Evolutionary conservation across 441 rosid genomes (phyloP).

Genomic region (Capsella rubella): DNA sequence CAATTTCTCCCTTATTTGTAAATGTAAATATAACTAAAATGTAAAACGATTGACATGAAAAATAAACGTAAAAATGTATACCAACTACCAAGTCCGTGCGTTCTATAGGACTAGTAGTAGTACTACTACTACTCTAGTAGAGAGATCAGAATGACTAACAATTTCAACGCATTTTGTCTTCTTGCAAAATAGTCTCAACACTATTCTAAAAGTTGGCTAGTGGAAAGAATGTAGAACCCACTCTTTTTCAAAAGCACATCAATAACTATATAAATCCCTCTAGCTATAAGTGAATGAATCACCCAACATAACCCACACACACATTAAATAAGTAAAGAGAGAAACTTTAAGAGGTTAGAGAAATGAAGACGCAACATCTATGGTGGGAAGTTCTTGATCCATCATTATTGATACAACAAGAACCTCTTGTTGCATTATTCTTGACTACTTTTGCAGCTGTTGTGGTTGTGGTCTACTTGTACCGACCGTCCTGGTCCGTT

Average conservation of each 20-base stretch:
- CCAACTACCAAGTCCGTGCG: conserved; percentile 4
- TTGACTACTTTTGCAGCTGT: conserved; percentile 35
- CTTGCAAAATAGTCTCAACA: conserved; percentile 19
- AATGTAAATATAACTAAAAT: too few relatives aligned
- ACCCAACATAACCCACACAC: conserved; percentile 25
- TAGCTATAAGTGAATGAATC: conserved; percentile 13
- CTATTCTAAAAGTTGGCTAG: conserved; percentile 31
- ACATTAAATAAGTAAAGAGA: conserved; percentile 13
- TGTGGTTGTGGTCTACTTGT: conserved; percentile 61
- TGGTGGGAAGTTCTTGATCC: conserved; percentile 33
- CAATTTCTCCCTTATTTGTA: too few relatives aligned
- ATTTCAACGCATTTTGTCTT: conserved; percentile 30
- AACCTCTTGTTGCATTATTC: conserved; percentile 27
- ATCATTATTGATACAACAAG: conserved; percentile 24
- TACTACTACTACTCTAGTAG: too few relatives aligned
- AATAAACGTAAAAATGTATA: background rate
- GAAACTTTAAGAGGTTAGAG: conserved; percentile 33
- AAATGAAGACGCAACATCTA: conserved; percentile 35
- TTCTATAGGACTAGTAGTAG: conserved; percentile 4
- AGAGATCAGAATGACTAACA: conserved; percentile 10
- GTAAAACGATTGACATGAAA: background rate
- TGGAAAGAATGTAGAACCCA: conserved; percentile 39
- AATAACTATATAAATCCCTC: conserved; percentile 34
- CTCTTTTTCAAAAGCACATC: conserved; percentile 38
- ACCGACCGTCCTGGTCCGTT: conserved; percentile 81